Evolutionary conservation across 805 yeast species (phyloP), one percentile per base, ranked within the genome.

Genomic region (Zygosaccharomyces bisporus): DNA sequence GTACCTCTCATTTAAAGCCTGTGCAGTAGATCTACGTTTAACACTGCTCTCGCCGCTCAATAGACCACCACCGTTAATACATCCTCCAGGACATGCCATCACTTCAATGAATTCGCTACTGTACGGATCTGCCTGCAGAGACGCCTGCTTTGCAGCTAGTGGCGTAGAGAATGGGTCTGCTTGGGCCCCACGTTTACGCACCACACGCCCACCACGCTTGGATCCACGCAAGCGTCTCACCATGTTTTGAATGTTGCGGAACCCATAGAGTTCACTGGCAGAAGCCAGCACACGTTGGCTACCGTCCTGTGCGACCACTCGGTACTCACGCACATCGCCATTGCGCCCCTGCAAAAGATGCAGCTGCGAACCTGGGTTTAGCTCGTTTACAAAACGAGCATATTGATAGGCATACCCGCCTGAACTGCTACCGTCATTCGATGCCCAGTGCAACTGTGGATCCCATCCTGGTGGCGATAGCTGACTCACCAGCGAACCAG

Each of bases 41-140:
- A 48, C 46, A 34, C 46, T 47, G 12, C 31, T 41, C 0, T 79
- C 78, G 4, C 71, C 72, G 4, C 77, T 73, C 14, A 88, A 75
- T 56, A 89, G 90, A 0, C 99, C 99, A 17, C 99, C 98, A 8
- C 99, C 99, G 58, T 91, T 93, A 45, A 90, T 86, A 59, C 98
- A 93, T 1, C 99, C 99, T 21, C 87, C 89, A 4, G 99, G 99
- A 63, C 99, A 93, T 0, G 99, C 99, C 96, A 89, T 91, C 35
- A 93, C 84, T 57, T 93, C 99, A 4, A 91, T 86, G 54, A 84
- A 86, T 50, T 87, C 93, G 54, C 86, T 81, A 32, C 69, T 71
- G 24, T 76, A 64, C 0, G 91, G 84, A 47, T 86, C 90, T 0
- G 80, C 81, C 1, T 76, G 64, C 0, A 91, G 84, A 47, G 86